A percentile compares a stretch with the other conserved stretches of the same genome.
phyloP scores from a whole-genome alignment of 2,329 filamentous ascomycete genomes.

The Colletotrichum sp. region DNA sequence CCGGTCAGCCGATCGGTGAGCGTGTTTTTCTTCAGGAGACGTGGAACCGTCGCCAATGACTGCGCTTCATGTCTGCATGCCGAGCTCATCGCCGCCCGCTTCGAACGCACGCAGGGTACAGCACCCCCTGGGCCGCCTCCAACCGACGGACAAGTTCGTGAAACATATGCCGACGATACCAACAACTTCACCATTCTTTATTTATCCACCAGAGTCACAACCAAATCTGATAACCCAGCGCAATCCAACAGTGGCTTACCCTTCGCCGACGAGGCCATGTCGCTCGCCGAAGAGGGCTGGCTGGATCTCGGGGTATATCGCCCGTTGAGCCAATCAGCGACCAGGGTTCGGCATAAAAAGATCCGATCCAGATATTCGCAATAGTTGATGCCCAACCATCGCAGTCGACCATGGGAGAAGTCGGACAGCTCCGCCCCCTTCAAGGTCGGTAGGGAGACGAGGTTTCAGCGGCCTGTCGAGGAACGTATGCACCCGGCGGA shows the following conservation, averaged over 20 bases:
- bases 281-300: background rate
- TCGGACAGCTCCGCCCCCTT: background rate
- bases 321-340: background rate
- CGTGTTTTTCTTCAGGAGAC: background rate
- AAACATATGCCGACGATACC: background rate
- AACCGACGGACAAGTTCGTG: background rate
- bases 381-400: background rate
- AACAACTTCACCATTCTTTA: background rate
- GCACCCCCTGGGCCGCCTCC: background rate
- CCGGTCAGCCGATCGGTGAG: background rate
- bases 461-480: conserved; percentile 1
- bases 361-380: background rate
- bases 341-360: background rate
- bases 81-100: background rate
- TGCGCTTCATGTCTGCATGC: background rate
- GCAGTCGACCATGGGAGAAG: background rate
- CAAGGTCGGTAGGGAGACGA: background rate
- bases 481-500: background rate
- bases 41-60: background rate
- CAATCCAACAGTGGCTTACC: background rate
- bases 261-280: background rate
- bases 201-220: background rate
- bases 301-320: background rate
- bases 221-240: background rate
- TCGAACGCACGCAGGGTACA: background rate